These are phyloP conservation scores for Olyra latifolia DNA, from an alignment of 176 grass and related monocot species.

Conservation along the genomic window DNA sequence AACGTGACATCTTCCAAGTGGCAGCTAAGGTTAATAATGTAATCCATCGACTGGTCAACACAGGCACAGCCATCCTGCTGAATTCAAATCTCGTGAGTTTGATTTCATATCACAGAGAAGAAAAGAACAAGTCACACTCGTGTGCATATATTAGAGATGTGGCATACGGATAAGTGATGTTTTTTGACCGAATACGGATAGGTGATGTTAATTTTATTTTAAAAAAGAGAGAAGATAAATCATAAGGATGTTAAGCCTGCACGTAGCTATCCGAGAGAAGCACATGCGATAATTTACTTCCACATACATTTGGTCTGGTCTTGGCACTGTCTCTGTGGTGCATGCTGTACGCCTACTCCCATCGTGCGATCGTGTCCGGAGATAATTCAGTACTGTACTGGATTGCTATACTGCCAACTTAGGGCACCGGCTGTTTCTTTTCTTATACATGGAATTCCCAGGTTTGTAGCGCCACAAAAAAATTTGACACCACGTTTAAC, in stretches of 20 bases:
- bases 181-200: not conserved
- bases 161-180: not conserved
- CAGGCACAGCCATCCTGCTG: not conserved
- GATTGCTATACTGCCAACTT: not conserved
- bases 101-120: not conserved
- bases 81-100: not conserved
- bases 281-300: not conserved
- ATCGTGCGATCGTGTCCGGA: not conserved
- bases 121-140: not conserved
- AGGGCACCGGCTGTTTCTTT: not conserved
- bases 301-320: not conserved
- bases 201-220: not conserved
- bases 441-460: not conserved
- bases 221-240: not conserved
- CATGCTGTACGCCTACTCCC: not conserved
- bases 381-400: not conserved
- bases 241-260: not conserved
- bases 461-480: not conserved
- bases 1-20: not conserved
- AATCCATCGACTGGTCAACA: not conserved
- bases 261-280: not conserved
- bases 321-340: not conserved
- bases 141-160: not conserved
- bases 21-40: not conserved
- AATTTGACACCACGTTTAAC: not conserved